phyloP scores from a whole-genome alignment of 257 asterid species.

The Nyctanthes arbortristis region DNA sequence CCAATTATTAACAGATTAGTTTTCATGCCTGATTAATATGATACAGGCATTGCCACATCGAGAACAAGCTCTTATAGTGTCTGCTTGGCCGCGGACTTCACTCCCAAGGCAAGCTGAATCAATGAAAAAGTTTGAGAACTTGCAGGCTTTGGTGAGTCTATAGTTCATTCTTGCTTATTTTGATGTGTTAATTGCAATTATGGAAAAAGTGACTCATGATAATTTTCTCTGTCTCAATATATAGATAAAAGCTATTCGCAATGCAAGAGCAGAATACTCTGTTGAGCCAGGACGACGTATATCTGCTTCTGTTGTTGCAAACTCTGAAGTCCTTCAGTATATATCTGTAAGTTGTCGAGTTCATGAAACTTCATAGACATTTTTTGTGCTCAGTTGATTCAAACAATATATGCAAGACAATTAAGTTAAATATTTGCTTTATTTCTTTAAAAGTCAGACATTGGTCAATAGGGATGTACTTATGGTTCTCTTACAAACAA shows the following conservation, averaged over 20 bases:
- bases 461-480: not conserved
- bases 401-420: not conserved
- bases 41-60: constrained; percentile 77
- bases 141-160: constrained; percentile 79
- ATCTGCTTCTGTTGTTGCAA: constrained; percentile 83
- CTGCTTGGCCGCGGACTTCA: constrained; percentile 81
- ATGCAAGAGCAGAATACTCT: constrained; percentile 95
- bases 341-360: constrained; percentile 63
- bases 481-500: not conserved
- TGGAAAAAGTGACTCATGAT: constrained; percentile 2
- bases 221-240: constrained; percentile 22
- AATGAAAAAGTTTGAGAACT: constrained; percentile 75
- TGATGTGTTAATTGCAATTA: constrained; percentile 11
- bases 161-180: not conserved
- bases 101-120: constrained; percentile 77
- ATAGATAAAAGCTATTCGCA: constrained; percentile 91
- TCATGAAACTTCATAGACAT: not conserved
- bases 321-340: constrained; percentile 75
- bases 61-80: constrained; percentile 77
- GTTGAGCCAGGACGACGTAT: constrained; percentile 94
- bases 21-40: not conserved
- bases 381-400: not conserved
- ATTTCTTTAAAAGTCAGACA: not conserved
- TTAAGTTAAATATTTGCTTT: not conserved
- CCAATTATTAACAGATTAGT: not conserved